These are phyloP conservation scores for Eustoma russellianum DNA, from an alignment of 257 asterid species.

Conservation along the genomic window DNA sequence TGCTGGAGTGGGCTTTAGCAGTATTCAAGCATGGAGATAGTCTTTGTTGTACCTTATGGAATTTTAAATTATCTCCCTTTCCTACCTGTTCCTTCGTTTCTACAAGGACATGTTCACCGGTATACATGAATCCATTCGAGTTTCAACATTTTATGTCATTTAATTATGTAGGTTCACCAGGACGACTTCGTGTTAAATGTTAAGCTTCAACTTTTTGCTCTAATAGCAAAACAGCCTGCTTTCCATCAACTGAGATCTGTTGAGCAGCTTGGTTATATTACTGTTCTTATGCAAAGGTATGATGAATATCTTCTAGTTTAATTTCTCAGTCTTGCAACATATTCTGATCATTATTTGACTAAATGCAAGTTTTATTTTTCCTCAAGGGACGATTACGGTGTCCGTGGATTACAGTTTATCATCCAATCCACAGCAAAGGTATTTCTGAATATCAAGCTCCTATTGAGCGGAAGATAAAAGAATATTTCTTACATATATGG, in stretches of 20 bases:
- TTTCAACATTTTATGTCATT: not conserved
- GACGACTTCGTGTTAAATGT: slow-evolving; percentile 83
- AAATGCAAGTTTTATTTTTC: not conserved
- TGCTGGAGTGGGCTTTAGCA: too few relatives aligned
- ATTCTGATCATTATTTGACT: slow-evolving; percentile 5
- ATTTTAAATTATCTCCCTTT: too few relatives aligned
- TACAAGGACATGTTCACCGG: too few relatives aligned
- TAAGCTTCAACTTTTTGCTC: slow-evolving; percentile 77
- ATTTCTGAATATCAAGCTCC: slow-evolving; percentile 1
- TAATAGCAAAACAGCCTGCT: slow-evolving; percentile 89
- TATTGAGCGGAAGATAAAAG: slow-evolving; percentile 1
- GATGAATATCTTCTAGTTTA: not conserved
- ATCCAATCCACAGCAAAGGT: slow-evolving; percentile 91
- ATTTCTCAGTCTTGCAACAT: not conserved
- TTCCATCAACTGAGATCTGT: slow-evolving; percentile 99
- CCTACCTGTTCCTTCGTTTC: not conserved
- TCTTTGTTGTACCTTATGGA: too few relatives aligned
- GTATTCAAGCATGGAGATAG: too few relatives aligned
- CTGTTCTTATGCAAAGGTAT: slow-evolving; percentile 85
- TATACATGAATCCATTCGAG: too few relatives aligned
- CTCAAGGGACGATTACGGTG: slow-evolving; percentile 77
- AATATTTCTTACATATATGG: slow-evolving; percentile 7
- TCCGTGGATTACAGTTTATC: slow-evolving; percentile 87
- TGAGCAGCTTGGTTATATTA: slow-evolving; percentile 97
- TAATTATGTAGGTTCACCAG: slow-evolving; percentile 62